Evolutionary conservation across 352 stramenopile genomes (phyloP).

Genomic region (Globisporangium mamillatum): DNA sequence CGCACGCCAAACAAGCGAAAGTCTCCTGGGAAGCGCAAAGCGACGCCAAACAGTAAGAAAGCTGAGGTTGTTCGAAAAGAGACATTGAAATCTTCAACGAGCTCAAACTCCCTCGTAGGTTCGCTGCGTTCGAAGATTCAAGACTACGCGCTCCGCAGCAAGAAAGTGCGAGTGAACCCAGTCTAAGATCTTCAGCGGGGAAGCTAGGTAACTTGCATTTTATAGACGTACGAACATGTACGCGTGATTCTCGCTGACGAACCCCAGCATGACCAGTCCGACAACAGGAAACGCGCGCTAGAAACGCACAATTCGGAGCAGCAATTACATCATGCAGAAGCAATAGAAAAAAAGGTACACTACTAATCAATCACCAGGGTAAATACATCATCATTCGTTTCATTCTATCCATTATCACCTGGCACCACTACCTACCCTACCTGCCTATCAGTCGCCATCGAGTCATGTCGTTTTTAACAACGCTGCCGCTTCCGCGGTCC

Average conservation of each 20-base stretch:
- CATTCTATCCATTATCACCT: conserved; percentile 31
- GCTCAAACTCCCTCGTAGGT: conserved; percentile 45
- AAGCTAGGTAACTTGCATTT: conserved; percentile 7
- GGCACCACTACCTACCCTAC: conserved; percentile 15
- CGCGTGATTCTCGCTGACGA: conserved; percentile 8
- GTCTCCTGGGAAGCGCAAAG: conserved; percentile 54
- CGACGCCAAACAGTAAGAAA: conserved; percentile 35
- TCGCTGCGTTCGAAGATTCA: conserved; percentile 46
- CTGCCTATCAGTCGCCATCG: conserved; percentile 21
- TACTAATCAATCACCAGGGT: conserved; percentile 13
- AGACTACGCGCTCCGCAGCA: conserved; percentile 42
- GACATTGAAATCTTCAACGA: conserved; percentile 36
- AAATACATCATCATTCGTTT: conserved; percentile 23
- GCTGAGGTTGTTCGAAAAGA: conserved; percentile 37
- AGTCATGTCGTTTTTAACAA: not conserved
- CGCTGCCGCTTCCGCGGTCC: conserved; percentile 27
- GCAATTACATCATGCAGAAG: not conserved
- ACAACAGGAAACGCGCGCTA: not conserved
- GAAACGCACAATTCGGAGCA: conserved; percentile 3
- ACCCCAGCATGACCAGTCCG: not conserved
- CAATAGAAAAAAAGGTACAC: conserved; percentile 8
- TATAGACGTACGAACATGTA: not conserved
- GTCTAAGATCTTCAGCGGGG: conserved; percentile 24
- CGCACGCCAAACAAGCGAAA: conserved; percentile 30
- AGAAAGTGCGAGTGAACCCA: conserved; percentile 51